A percentile compares a stretch with the other conserved stretches of the same genome.
Evolutionary conservation across 2,329 filamentous ascomycete genomes (phyloP).

Genomic region (Fusarium sp.): DNA sequence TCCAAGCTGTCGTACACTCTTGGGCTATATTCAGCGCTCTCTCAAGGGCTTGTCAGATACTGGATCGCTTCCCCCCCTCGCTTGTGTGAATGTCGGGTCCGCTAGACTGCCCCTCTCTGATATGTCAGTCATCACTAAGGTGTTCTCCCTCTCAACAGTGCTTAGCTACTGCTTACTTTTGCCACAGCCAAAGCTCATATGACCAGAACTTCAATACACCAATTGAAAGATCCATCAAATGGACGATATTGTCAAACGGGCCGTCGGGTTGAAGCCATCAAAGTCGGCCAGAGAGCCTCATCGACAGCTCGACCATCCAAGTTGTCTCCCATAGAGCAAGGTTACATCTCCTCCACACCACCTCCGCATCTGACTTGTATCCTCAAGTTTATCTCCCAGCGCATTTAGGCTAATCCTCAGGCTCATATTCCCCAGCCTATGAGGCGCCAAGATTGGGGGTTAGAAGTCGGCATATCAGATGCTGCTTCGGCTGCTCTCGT

Average conservation of each 20-base stretch:
- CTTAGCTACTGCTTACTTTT: background rate
- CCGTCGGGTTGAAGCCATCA: background rate
- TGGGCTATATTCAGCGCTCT: background rate
- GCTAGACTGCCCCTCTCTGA: background rate
- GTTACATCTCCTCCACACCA: background rate
- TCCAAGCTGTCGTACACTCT: background rate
- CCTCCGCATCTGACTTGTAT: background rate
- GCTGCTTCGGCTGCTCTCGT: slow-evolving; percentile 16
- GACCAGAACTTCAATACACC: background rate
- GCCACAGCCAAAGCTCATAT: background rate
- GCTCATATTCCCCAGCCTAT: background rate
- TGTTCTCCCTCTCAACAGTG: background rate
- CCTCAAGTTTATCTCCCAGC: background rate
- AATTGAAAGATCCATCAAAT: background rate
- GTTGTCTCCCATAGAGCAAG: background rate
- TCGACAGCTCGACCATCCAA: background rate
- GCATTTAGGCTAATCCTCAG: slow-evolving; percentile 21
- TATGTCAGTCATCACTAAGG: background rate
- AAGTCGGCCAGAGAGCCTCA: background rate
- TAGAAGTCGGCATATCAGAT: background rate
- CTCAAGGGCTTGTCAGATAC: background rate
- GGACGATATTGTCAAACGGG: background rate
- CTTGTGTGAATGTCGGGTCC: background rate
- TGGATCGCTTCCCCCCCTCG: background rate
- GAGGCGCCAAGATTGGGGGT: background rate